Percentiles rank a stretch among this genome's conserved stretches.
Evolutionary conservation across 2,329 filamentous ascomycete genomes (phyloP).

Genomic region (Trichoderma sp.): DNA sequence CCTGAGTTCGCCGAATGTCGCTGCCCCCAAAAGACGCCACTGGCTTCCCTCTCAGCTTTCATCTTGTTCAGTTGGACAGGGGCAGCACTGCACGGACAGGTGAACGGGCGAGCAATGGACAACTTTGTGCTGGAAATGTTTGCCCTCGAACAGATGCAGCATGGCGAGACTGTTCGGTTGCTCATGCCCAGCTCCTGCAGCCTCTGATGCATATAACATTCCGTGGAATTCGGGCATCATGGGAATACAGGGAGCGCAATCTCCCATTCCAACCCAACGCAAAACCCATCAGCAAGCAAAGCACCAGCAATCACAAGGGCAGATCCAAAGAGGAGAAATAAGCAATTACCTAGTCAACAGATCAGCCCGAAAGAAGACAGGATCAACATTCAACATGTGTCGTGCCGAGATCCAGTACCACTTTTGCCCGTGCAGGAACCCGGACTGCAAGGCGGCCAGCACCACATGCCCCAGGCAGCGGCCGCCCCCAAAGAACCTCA

Average conservation of each 20-base stretch:
- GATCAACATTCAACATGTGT: conserved; percentile 12
- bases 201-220: not conserved
- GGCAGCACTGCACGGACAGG: not conserved
- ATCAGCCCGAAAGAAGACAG: not conserved
- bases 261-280: not conserved
- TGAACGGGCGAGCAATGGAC: not conserved
- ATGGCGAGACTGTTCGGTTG: not conserved
- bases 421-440: conserved; percentile 16
- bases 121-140: not conserved
- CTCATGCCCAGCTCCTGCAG: not conserved
- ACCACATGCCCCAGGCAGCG: not conserved
- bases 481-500: not conserved
- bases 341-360: not conserved
- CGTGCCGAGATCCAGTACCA: not conserved
- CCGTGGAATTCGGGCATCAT: not conserved
- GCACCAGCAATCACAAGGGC: not conserved
- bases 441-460: not conserved
- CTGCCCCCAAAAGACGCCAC: not conserved
- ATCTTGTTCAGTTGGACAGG: conserved; percentile 2
- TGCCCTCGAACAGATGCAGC: not conserved
- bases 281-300: not conserved
- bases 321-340: not conserved
- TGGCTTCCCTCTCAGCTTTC: not conserved
- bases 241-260: not conserved
- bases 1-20: not conserved